Conservation (phyloP, 1,284 basidiomycete species). For the Grifola frondosa region DNA sequence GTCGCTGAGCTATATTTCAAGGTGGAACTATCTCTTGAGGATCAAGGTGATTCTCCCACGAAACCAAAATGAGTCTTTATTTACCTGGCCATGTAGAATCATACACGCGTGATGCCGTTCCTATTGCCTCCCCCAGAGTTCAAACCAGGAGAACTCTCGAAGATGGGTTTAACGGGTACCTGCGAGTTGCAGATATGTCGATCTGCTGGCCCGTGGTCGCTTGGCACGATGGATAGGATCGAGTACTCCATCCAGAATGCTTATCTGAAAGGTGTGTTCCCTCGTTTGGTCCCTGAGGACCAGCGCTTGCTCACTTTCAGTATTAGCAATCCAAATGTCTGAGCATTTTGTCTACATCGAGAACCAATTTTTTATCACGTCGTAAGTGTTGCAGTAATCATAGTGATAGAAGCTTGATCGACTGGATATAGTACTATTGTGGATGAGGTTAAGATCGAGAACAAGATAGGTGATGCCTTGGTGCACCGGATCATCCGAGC, state of each 20-base stretch:
- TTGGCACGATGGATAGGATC: slow-evolving; percentile 84
- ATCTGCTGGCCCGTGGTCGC: slow-evolving; percentile 93
- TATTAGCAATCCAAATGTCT: slow-evolving; percentile 86
- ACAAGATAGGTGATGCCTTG: slow-evolving; percentile 92
- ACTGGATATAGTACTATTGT: slow-evolving; percentile 66
- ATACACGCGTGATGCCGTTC: slow-evolving; percentile 91
- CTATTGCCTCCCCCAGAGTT: slow-evolving; percentile 94
- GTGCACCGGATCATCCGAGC: slow-evolving; percentile 92
- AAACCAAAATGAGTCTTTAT: neutral
- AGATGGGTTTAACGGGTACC: slow-evolving; percentile 88
- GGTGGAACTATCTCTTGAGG: slow-evolving; percentile 89
- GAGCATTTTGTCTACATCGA: slow-evolving; percentile 95
- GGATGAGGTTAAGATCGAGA: slow-evolving; percentile 87
- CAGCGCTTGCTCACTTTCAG: neutral
- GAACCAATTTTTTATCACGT: slow-evolving; percentile 99
- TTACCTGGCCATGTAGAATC: slow-evolving; percentile 61
- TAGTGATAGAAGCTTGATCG: neutral
- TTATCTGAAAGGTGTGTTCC: slow-evolving; percentile 76
- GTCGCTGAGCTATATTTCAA: slow-evolving; percentile 32
- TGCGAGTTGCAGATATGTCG: slow-evolving; percentile 98
- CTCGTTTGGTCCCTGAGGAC: neutral
- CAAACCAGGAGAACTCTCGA: slow-evolving; percentile 75
- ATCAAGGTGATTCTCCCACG: slow-evolving; percentile 71
- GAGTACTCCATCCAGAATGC: slow-evolving; percentile 97
- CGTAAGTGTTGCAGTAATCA: slow-evolving; percentile 45